Evolutionary conservation across 1,139 yeast genomes (phyloP), one percentile per base, ranked within the genome.

Genomic region (Magnusiomyces clavatus): DNA sequence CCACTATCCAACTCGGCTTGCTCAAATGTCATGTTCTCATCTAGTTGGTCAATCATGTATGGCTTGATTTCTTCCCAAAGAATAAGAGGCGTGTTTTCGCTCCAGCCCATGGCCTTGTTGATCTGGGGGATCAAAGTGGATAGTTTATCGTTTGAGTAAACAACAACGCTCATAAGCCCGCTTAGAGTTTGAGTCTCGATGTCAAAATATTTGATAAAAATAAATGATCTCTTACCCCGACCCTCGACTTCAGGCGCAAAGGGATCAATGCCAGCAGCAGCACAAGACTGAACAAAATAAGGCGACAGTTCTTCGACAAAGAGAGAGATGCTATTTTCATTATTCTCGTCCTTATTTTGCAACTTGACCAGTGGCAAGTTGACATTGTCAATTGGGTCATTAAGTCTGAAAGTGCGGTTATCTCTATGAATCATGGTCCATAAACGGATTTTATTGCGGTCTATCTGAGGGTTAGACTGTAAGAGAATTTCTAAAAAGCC

Each of bases 181-280:
- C 68, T 67, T 13, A 86, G 65, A 6, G 74, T 67, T 63, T 83
- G 86, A 0, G 70, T 62, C 3, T 67, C 63, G 1, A 76, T 76
- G 61, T 88, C 90, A 68, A 85, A 89, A 58, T 76, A 75, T 64
- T 90, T 90, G 53, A 89, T 62, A 59, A 88, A 84, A 1, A 89
- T 59, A 20, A 82, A 61, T 36, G 77, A 69, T 54, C 75, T 71
- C 13, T 41, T 50, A 10, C 49, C 51, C 13, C 34, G 36, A 17
- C 35, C 52, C 12, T n/a, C 36, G 8, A 45, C 47, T 12, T 43
- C 48, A 42, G 43, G 51, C 6, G 19, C 43, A 55, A 50, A 54
- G 2, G 50, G 50, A 24, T 40, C 20, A 3, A 31, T 17, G 24
- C 36, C 41, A 6, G 36, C 34, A 10, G 46, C 46, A 13, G 24